These are phyloP conservation scores for Parascedosporium putredinis DNA, from an alignment of 2,329 filamentous ascomycete species.

Conservation along the genomic window DNA sequence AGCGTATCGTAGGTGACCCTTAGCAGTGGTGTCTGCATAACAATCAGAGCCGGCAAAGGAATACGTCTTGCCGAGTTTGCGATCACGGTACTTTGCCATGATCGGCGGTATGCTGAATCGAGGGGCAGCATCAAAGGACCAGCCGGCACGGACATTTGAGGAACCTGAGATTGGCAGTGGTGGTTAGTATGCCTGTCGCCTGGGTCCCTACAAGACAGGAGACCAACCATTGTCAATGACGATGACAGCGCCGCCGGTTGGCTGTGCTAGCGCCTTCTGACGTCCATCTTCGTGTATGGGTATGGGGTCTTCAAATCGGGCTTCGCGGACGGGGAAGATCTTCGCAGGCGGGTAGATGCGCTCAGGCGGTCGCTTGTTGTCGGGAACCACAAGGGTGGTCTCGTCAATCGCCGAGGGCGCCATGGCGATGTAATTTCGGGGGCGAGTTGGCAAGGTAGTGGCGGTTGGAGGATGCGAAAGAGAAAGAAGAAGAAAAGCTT, in stretches of 20 bases:
- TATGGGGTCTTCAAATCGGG: constrained; percentile 46
- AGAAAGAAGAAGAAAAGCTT: no score
- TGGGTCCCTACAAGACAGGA: no score
- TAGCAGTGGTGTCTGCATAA: constrained; percentile 86
- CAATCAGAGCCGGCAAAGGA: constrained; percentile 88
- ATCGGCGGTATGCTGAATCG: constrained; percentile 75
- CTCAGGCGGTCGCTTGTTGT: constrained; percentile 29
- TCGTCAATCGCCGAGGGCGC: constrained; percentile 43
- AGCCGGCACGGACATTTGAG: constrained; percentile 80
- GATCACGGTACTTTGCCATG: constrained; percentile 90
- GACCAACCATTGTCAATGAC: constrained; percentile 90
- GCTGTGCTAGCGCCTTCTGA: constrained; percentile 49
- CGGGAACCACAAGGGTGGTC: constrained; percentile 23
- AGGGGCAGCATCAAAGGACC: constrained; percentile 84
- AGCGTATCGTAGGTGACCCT: constrained; percentile 79
- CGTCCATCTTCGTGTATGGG: constrained; percentile 56
- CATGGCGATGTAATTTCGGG: no score
- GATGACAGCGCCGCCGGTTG: constrained; percentile 59
- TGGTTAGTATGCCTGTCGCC: neutral
- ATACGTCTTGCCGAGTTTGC: constrained; percentile 84
- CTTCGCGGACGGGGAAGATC: constrained; percentile 52
- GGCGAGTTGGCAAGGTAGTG: no score
- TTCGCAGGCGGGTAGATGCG: constrained; percentile 41
- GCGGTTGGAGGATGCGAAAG: neutral
- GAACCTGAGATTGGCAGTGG: constrained; percentile 49